phyloP scores from a whole-genome alignment of 1,284 basidiomycete species.

The Leucoagaricus sp. region DNA sequence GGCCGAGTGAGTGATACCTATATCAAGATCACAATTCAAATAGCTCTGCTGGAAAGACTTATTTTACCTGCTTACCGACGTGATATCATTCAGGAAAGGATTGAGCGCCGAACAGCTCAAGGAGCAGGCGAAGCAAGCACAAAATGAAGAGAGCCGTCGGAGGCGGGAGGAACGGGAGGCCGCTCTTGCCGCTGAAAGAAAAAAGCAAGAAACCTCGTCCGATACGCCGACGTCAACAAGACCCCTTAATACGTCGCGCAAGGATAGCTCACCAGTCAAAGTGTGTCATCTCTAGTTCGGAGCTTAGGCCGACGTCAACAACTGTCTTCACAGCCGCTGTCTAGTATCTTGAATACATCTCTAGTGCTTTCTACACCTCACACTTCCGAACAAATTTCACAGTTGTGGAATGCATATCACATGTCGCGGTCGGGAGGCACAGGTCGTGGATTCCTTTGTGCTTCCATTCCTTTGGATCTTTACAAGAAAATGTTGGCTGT shows the following conservation, averaged over 20 bases:
- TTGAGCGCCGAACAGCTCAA: constrained; percentile 26
- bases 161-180: constrained; percentile 26
- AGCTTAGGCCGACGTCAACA: constrained; percentile 3
- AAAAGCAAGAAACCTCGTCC: constrained; percentile 9
- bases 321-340: constrained; percentile 63
- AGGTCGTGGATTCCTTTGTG: constrained; percentile 82
- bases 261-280: constrained; percentile 72
- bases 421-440: constrained; percentile 74
- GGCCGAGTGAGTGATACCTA: constrained; percentile 27
- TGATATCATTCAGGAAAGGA: constrained; percentile 19
- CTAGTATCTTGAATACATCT: constrained; percentile 77
- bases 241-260: constrained; percentile 37
- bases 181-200: constrained; percentile 9
- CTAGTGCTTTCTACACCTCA: constrained; percentile 72
- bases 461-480: constrained; percentile 70
- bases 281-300: constrained; percentile 33
- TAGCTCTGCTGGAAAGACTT: constrained; percentile 11
- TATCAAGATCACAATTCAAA: constrained; percentile 1
- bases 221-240: constrained; percentile 14
- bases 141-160: constrained; percentile 21
- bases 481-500: constrained; percentile 71
- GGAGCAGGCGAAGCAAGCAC: constrained; percentile 23
- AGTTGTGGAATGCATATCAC: constrained; percentile 91
- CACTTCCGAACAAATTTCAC: constrained; percentile 69
- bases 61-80: not conserved